These are phyloP conservation scores for Terfezia boudieri DNA, from an alignment of 495 filamentous ascomycete genomes.

Conservation along the genomic window DNA sequence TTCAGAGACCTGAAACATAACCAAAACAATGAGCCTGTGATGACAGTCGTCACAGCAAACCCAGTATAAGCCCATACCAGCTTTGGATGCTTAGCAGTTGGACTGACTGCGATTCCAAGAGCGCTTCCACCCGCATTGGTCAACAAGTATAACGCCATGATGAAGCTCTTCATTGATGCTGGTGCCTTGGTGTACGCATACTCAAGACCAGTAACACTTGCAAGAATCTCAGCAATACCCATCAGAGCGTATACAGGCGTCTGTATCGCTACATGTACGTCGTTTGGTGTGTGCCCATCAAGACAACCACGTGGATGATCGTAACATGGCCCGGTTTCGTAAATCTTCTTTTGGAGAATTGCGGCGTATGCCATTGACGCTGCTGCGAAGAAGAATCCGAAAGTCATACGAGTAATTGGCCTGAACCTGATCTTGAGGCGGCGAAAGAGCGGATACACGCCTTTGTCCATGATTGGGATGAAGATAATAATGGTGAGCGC, in stretches of 20 bases:
- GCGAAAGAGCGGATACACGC: constrained; percentile 45
- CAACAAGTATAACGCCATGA: constrained; percentile 42
- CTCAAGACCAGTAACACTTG: constrained; percentile 47
- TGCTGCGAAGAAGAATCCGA: constrained; percentile 43
- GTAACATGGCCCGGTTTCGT: constrained; percentile 31
- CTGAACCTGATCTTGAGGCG: constrained; percentile 40
- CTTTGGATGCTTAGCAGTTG: constrained; percentile 38
- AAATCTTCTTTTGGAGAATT: constrained; percentile 50
- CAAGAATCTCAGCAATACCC: constrained; percentile 45
- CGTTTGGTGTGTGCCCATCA: constrained; percentile 5
- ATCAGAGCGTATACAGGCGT: constrained; percentile 34
- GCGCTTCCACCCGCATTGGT: constrained; percentile 36
- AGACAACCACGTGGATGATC: constrained; percentile 22
- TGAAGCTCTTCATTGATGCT: constrained; percentile 42
- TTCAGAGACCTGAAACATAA: constrained; percentile 6
- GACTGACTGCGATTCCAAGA: constrained; percentile 35
- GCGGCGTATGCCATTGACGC: constrained; percentile 43
- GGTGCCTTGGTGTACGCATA: constrained; percentile 52
- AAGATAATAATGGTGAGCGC: constrained; percentile 50
- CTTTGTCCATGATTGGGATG: constrained; percentile 44
- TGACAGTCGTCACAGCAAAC: constrained; percentile 11
- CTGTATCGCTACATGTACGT: constrained; percentile 19
- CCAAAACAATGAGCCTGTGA: constrained; percentile 15
- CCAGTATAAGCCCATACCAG: constrained; percentile 26
- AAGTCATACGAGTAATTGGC: constrained; percentile 52